These are phyloP conservation scores for Globisporangium yorkense DNA, from an alignment of 352 stramenopile species.

Conservation along the genomic window DNA sequence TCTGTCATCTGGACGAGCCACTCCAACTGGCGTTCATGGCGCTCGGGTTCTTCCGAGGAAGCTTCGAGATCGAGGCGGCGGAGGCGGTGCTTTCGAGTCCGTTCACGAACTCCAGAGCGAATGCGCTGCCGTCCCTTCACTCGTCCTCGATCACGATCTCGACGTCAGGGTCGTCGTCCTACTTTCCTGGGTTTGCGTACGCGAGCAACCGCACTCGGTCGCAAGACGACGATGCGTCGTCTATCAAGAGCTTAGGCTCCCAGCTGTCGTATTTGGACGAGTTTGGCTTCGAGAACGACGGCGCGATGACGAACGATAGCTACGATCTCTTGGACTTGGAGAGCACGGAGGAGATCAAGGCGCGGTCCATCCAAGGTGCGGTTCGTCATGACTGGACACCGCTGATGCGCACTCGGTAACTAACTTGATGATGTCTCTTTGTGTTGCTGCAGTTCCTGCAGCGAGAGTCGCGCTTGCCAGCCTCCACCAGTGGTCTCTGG, in stretches of 20 bases:
- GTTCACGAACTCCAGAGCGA: conserved; percentile 17
- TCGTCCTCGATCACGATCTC: conserved; percentile 14
- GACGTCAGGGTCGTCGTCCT: conserved; percentile 26
- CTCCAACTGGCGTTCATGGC: conserved; percentile 78
- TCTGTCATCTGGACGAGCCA: conserved; percentile 65
- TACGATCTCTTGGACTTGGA: conserved; percentile 76
- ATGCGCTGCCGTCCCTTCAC: background rate
- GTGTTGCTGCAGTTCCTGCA: conserved; percentile 22
- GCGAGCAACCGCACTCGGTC: conserved; percentile 20
- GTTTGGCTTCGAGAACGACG: conserved; percentile 74
- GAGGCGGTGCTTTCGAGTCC: conserved; percentile 61
- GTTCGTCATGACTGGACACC: background rate
- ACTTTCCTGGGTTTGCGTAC: conserved; percentile 54
- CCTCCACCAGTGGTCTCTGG: conserved; percentile 76
- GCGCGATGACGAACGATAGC: conserved; percentile 69
- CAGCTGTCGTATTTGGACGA: conserved; percentile 65
- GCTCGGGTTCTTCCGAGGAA: conserved; percentile 76
- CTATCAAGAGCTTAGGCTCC: conserved; percentile 53
- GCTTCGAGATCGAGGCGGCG: conserved; percentile 64
- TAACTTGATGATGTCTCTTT: background rate
- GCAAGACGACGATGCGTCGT: conserved; percentile 46
- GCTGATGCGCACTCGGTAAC: background rate
- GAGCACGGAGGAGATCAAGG: conserved; percentile 57
- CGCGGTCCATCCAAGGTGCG: conserved; percentile 33
- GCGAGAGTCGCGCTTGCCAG: conserved; percentile 48